Evolutionary conservation across 2,329 filamentous ascomycete species (phyloP).

Genomic region (Colletotrichum cuscutae): DNA sequence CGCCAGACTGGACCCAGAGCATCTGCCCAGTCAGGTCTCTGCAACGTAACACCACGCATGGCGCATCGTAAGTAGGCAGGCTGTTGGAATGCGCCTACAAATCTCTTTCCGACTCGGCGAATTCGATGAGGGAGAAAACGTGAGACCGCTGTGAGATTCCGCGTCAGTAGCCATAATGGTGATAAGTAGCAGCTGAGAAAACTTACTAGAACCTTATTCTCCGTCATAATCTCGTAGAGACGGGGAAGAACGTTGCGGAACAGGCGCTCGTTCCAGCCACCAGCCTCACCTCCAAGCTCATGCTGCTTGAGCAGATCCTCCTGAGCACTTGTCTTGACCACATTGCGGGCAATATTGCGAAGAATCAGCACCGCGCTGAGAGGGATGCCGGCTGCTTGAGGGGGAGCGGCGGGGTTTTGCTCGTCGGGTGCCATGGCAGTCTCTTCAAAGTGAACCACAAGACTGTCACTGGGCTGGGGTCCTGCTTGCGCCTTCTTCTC

Average conservation of each 20-base stretch:
- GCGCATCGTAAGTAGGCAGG: not conserved
- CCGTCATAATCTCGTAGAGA: slow-evolving; percentile 75
- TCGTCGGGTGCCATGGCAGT: slow-evolving; percentile 67
- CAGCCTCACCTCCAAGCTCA: slow-evolving; percentile 56
- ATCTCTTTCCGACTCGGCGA: slow-evolving; percentile 23
- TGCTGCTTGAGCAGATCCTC: slow-evolving; percentile 63
- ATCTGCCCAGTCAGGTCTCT: not conserved
- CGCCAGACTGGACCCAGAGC: not conserved
- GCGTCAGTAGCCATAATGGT: not conserved
- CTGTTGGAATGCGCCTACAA: not conserved
- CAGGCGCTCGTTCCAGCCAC: slow-evolving; percentile 73
- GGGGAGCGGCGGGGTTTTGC: slow-evolving; percentile 64
- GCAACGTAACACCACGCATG: not conserved
- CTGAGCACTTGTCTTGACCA: slow-evolving; percentile 69
- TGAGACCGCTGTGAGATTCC: slow-evolving; percentile 12
- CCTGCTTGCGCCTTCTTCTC: slow-evolving; percentile 17
- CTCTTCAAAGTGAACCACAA: slow-evolving; percentile 65
- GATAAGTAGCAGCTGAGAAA: not conserved
- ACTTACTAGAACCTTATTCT: slow-evolving; percentile 72
- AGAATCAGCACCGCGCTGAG: slow-evolving; percentile 81
- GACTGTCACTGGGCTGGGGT: slow-evolving; percentile 62
- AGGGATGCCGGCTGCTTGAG: slow-evolving; percentile 80
- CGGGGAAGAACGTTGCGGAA: slow-evolving; percentile 74
- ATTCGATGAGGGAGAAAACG: slow-evolving; percentile 25
- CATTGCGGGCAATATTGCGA: slow-evolving; percentile 79